Conservation (phyloP, 1,139 yeast species). For the Lodderomyces oxycetoniae region DNA sequence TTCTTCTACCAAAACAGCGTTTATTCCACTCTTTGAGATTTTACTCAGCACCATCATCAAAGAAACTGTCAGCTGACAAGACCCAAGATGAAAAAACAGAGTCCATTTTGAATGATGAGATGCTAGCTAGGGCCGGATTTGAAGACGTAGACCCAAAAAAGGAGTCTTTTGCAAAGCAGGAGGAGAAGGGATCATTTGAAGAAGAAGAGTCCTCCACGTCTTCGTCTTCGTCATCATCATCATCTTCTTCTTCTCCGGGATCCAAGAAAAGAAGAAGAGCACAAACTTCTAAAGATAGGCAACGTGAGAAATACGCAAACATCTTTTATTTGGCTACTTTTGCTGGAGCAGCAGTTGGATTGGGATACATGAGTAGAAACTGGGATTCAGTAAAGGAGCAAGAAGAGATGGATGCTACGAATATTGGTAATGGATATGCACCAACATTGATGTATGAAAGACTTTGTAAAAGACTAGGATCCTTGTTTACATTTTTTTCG, state of each 20-base stretch:
- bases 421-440: conserved; percentile 63
- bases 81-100: conserved; percentile 32
- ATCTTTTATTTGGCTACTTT: conserved; percentile 61
- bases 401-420: conserved; percentile 43
- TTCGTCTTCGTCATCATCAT: neutral
- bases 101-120: conserved; percentile 73
- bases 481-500: conserved; percentile 77
- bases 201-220: conserved; percentile 3
- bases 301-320: conserved; percentile 62
- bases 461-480: conserved; percentile 63
- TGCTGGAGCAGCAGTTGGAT: conserved; percentile 59
- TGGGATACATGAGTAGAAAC: conserved; percentile 74
- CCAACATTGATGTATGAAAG: conserved; percentile 65
- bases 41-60: conserved; percentile 4
- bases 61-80: conserved; percentile 11
- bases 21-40: neutral
- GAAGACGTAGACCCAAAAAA: conserved; percentile 32
- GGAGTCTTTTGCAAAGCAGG: conserved; percentile 9
- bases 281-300: conserved; percentile 57
- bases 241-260: conserved; percentile 15
- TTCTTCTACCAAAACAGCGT: neutral
- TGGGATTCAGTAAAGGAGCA: conserved; percentile 81
- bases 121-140: conserved; percentile 80
- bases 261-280: conserved; percentile 48
- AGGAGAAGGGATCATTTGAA: conserved; percentile 1